Evolutionary conservation across 2,329 filamentous ascomycete genomes (phyloP), one percentile per base, ranked within the genome.

Genomic region (Fonsecaea pedrosoi): DNA sequence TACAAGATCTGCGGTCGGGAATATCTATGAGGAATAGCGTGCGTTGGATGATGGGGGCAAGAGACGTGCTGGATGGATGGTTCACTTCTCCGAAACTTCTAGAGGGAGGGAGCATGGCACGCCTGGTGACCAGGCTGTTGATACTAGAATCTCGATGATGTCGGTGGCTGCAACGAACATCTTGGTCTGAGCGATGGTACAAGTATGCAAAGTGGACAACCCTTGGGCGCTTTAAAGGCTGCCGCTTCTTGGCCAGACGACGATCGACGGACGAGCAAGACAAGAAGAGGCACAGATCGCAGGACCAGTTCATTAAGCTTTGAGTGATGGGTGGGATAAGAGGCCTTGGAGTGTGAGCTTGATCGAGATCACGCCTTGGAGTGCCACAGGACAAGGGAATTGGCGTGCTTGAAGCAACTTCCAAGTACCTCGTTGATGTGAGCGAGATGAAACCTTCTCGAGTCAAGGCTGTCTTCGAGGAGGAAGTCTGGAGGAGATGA

Each of bases 151-250:
- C 30, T 18, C 40, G 40, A 60, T 60, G 57, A 60, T 60, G 57
- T 60, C 40, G 21, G 57, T 60, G 57, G 57, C 57, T 50, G 21
- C 25, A 10, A 18, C 40, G 15, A 37, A 48, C 38, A 5, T 50
- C 57, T 60, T 60, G 57, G 57, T 42, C 30, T 25, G 13, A 45
- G 56, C 35, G 18, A 59, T n/a, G 40, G 40, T 42, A 42, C 25
- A 25, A 25, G 2, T 2, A 25, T 42, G 40, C 15, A 42, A n/a
- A n/a, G 15, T n/a, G 40, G 40, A 42, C 40, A 42, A n/a, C 15
- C 18, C 13, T 18, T 42, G 5, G 40, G 40, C 15, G 40, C 40
- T 42, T 18, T 18, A 5, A 40, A 4, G 9, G 38, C 38, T 40
- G 15, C 40, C 40, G 40, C 40, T 42, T 42, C 40, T 42, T 42